Percentiles rank a stretch among this genome's conserved stretches.
Conservation (phyloP, 371 early-diverging fungal genomes). For the Mortierella sp. region DNA sequence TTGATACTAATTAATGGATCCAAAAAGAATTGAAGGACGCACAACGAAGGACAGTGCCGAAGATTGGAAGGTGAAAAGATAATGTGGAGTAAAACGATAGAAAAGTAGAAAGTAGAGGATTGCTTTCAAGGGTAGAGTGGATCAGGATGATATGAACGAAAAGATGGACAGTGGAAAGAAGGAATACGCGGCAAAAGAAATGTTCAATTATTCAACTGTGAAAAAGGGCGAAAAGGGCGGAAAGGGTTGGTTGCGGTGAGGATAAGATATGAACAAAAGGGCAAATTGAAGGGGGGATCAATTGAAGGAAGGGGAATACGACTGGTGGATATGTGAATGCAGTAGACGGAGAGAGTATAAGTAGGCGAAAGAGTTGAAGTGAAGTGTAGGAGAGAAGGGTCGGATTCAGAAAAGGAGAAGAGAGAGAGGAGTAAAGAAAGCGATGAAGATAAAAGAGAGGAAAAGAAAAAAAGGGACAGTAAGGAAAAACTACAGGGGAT, state of each 20-base stretch:
- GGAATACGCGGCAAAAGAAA: not conserved
- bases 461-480: not conserved
- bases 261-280: not conserved
- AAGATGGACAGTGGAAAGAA: slow-evolving; percentile 5
- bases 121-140: not conserved
- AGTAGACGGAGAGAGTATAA: not conserved
- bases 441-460: not conserved
- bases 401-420: not conserved
- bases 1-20: not conserved
- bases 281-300: slow-evolving; percentile 7
- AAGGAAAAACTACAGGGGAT: not conserved
- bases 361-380: not conserved
- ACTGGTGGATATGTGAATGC: slow-evolving; percentile 1
- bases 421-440: not conserved
- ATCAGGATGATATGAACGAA: not conserved
- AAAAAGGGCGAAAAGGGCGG: not conserved
- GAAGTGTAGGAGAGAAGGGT: not conserved
- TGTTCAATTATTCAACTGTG: not conserved
- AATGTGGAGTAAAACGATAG: not conserved
- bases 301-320: not conserved
- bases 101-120: not conserved
- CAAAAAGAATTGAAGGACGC: not conserved
- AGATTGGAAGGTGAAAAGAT: slow-evolving; percentile 8
- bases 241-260: slow-evolving; percentile 15
- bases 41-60: slow-evolving; percentile 17